These are phyloP conservation scores for Boletus semigastroideus DNA, from an alignment of 1,284 basidiomycete genomes.

Conservation along the genomic window DNA sequence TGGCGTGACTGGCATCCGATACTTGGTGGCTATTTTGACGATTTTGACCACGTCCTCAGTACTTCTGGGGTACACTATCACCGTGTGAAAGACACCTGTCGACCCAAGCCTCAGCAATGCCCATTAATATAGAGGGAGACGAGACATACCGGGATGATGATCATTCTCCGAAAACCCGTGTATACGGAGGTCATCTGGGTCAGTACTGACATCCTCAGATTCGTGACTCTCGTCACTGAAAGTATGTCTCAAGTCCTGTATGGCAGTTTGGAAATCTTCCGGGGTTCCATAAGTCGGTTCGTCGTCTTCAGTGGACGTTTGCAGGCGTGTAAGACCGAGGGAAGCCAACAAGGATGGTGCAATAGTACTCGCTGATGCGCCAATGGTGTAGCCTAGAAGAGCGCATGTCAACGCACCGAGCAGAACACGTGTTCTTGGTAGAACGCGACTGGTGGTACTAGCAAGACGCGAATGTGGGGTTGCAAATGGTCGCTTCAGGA, in stretches of 20 bases:
- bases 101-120: neutral
- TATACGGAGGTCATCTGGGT: constrained; percentile 49
- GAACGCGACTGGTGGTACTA: constrained; percentile 10
- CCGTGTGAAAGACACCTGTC: constrained; percentile 46
- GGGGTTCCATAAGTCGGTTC: constrained; percentile 43
- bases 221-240: constrained; percentile 32
- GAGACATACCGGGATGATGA: constrained; percentile 53
- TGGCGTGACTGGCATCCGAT: constrained; percentile 69
- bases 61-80: constrained; percentile 51
- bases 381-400: constrained; percentile 28
- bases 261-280: constrained; percentile 51
- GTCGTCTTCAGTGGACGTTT: neutral
- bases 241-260: constrained; percentile 44
- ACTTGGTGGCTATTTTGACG: constrained; percentile 63
- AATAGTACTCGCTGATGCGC: constrained; percentile 8
- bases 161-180: constrained; percentile 62
- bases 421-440: constrained; percentile 10
- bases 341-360: constrained; percentile 6
- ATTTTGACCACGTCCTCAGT: constrained; percentile 72
- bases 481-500: neutral
- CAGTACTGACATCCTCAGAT: constrained; percentile 45
- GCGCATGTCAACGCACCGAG: constrained; percentile 26
- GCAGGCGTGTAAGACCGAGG: neutral
- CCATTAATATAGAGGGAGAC: no score
- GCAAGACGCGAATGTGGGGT: constrained; percentile 7